Evolutionary conservation across 768 basidiomycete genomes (phyloP), one percentile per base, ranked within the genome.

Genomic region (Suillus luteus): DNA sequence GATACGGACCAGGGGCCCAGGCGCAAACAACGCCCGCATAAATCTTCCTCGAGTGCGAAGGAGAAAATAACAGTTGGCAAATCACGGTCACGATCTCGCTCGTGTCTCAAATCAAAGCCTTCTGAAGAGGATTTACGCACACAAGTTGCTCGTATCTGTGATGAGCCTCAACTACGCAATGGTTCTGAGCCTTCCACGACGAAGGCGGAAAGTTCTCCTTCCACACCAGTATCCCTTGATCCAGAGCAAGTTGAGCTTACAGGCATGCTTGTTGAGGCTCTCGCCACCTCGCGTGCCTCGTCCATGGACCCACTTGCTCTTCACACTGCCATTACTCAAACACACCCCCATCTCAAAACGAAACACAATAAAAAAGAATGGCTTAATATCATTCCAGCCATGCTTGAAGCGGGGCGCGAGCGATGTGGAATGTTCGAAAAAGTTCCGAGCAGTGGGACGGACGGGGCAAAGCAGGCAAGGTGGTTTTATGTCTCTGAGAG

Each of bases 401-500:
- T 87, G 41, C 74, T 92, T 65, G 77, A 82, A 61, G 72, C 75
- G 55, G 81, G 78, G 24, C 76, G 75, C 8, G 68, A 73, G 24
- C 80, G 81, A 51, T 81, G 79, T 64, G 88, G 88, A 3, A 83
- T 92, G 63, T 92, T 92, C 70, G 89, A 86, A 33, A 88, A 87
- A 70, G 88, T 91, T 40, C 86, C 89, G 67, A 84, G 85, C 64
- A 86, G 83, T 68, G 83, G 83, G 60, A 75, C 79, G 19, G 82
- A 83, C 59, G 73, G 78, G 0, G 79, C 83, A 44, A 70, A 87
- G 63, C 87, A 87, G 69, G 82, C 83, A 22, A 83, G 87, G 70
- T 92, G 88, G 88, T 92, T 90, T 73, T 92, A 92, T 69, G 84
- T 89, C 7, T 86, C 90, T 0, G 90, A 91, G 70, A 72, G 79